These are phyloP conservation scores for Exophiala sp. DNA, from an alignment of 2,329 filamentous ascomycete species.

Conservation along the genomic window DNA sequence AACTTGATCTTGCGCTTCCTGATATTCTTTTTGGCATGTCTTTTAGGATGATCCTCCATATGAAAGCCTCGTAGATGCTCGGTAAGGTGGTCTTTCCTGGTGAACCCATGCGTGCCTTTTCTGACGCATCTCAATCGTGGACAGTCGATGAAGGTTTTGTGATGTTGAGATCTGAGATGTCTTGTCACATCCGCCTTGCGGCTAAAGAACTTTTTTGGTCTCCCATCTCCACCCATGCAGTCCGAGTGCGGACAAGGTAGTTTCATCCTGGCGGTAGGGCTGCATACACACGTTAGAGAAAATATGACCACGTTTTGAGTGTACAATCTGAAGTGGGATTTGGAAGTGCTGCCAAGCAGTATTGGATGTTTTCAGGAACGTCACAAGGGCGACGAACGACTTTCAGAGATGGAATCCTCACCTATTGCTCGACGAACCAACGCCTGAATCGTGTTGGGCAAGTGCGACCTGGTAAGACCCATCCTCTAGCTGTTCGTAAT, in stretches of 20 bases:
- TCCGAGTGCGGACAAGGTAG: slow-evolving; percentile 26
- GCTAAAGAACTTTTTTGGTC: slow-evolving; percentile 34
- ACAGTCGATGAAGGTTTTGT: slow-evolving; percentile 42
- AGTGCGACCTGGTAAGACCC: too few relatives aligned
- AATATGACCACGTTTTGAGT: not conserved
- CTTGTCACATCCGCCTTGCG: slow-evolving; percentile 50
- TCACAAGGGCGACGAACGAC: too few relatives aligned
- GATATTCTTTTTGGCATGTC: slow-evolving; percentile 2
- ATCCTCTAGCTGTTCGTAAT: too few relatives aligned
- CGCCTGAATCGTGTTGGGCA: too few relatives aligned
- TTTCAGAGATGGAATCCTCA: too few relatives aligned
- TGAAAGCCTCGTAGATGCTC: slow-evolving; percentile 59
- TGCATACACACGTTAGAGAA: not conserved
- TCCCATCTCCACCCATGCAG: slow-evolving; percentile 28
- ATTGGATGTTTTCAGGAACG: not conserved
- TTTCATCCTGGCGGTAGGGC: not conserved
- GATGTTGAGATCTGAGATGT: slow-evolving; percentile 47
- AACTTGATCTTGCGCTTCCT: not conserved
- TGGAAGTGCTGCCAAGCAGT: not conserved
- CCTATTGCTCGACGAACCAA: too few relatives aligned
- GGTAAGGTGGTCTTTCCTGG: slow-evolving; percentile 54
- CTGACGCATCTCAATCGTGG: slow-evolving; percentile 42
- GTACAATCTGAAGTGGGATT: not conserved
- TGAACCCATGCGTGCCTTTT: slow-evolving; percentile 51
- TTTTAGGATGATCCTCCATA: slow-evolving; percentile 41